These are phyloP conservation scores for Knoxdaviesia capensis DNA, from an alignment of 2,329 filamentous ascomycete genomes.

Conservation along the genomic window DNA sequence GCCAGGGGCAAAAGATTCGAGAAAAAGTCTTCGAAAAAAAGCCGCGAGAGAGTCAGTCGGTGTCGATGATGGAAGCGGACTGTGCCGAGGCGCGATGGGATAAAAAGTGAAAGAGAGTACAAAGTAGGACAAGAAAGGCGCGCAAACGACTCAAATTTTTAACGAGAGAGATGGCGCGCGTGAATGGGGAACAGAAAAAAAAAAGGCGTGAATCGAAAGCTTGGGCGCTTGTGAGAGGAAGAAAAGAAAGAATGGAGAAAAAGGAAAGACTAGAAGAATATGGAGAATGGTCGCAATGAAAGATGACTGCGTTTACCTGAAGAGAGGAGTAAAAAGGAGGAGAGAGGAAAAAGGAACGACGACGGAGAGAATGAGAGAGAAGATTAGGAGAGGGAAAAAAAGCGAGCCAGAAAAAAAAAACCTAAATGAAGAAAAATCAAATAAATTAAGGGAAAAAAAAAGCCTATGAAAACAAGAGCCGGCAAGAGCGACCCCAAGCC, in stretches of 20 bases:
- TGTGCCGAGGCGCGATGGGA: not conserved
- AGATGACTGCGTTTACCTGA: not conserved
- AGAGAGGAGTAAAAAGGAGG: not conserved
- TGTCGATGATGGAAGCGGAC: not conserved
- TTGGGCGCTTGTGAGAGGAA: not conserved
- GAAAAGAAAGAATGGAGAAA: not conserved
- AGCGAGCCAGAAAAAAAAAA: not conserved
- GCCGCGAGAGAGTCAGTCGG: not conserved
- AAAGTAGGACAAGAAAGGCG: not conserved
- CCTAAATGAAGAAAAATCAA: not conserved
- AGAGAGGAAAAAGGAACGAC: not conserved
- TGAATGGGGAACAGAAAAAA: not conserved
- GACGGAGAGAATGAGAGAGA: not conserved
- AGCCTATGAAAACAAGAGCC: not conserved
- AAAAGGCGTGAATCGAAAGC: not conserved
- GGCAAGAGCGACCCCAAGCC: not conserved
- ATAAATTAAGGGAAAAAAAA: not conserved
- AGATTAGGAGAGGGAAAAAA: not conserved
- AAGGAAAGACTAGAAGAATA: not conserved
- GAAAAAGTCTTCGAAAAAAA: not conserved
- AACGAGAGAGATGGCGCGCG: not conserved
- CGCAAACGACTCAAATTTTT: not conserved
- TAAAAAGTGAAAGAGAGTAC: not conserved
- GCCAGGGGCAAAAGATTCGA: not conserved
- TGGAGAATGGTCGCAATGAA: constrained; percentile 1